These are phyloP conservation scores for Tolypocladium ophioglossoides DNA, from an alignment of 2,329 filamentous ascomycete species.

Conservation along the genomic window DNA sequence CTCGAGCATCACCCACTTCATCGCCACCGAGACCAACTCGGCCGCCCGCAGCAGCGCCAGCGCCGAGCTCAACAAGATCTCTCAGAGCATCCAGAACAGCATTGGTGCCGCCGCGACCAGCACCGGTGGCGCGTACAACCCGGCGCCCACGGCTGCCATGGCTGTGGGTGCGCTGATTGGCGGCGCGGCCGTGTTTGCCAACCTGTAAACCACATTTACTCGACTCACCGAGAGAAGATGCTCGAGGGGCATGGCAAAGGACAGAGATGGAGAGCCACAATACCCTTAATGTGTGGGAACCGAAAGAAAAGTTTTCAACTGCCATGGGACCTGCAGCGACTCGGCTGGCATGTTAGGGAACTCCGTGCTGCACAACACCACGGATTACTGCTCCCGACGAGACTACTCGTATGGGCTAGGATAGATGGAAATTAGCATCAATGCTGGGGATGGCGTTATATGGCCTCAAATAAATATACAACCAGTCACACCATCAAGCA, in stretches of 20 bases:
- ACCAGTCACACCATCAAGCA: background rate
- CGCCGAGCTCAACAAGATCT: constrained; percentile 12
- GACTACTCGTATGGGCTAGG: background rate
- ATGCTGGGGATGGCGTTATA: background rate
- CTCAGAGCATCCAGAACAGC: constrained; percentile 3
- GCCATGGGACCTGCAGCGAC: background rate
- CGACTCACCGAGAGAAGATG: background rate
- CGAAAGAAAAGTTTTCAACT: background rate
- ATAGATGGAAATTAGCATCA: background rate
- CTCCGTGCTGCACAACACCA: background rate
- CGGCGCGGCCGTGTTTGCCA: constrained; percentile 32
- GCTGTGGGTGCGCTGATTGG: constrained; percentile 36
- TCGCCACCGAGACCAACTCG: constrained; percentile 9
- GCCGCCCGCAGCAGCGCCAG: constrained; percentile 13
- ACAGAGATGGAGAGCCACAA: background rate
- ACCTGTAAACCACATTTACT: constrained; percentile 25
- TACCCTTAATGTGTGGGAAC: background rate
- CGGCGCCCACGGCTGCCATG: constrained; percentile 29
- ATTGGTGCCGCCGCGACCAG: constrained; percentile 5
- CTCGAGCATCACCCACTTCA: constrained; percentile 11
- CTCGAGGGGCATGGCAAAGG: background rate
- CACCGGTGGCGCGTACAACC: constrained; percentile 13
- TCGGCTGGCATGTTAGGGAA: background rate
- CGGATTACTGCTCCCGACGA: background rate
- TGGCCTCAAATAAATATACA: background rate